Conservation (phyloP, 306 rosid genomes). For the Lagenaria siceraria region DNA sequence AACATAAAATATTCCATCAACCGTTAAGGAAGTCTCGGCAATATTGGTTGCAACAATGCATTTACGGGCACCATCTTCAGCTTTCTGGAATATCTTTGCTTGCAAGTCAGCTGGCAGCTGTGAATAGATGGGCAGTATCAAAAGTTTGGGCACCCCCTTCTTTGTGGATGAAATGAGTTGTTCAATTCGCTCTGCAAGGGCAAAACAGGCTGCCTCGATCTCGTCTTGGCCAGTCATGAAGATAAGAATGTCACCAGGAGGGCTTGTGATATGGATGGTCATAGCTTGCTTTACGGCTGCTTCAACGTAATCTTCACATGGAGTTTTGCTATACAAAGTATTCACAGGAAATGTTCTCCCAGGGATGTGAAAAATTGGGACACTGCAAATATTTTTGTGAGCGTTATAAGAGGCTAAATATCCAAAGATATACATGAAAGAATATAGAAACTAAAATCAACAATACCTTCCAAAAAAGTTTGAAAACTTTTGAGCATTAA, state of each 20-base stretch:
- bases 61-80: conserved; percentile 95
- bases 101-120: conserved; percentile 99
- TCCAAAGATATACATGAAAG: not conserved
- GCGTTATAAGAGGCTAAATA: not conserved
- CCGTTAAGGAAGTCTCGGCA: conserved; percentile 95
- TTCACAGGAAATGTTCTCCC: conserved; percentile 98
- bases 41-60: conserved; percentile 96
- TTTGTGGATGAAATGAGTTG: conserved; percentile 62
- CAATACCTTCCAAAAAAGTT: conserved; percentile 89
- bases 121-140: conserved; percentile 93
- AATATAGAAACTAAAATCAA: not conserved
- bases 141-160: conserved; percentile 71
- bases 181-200: conserved; percentile 89
- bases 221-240: conserved; percentile 99
- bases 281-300: conserved; percentile 97
- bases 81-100: conserved; percentile 88
- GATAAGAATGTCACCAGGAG: conserved; percentile 93
- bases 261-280: conserved; percentile 95
- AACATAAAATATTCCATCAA: conserved; percentile 87
- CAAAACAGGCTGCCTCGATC: conserved; percentile 95
- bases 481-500: conserved; percentile 84
- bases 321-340: conserved; percentile 74
- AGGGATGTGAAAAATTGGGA: conserved; percentile 78
- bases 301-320: conserved; percentile 94
- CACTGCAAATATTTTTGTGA: conserved; percentile 44